Evolutionary conservation across 129 eudicot species (phyloP).

Genomic region (Arctium lappa): DNA sequence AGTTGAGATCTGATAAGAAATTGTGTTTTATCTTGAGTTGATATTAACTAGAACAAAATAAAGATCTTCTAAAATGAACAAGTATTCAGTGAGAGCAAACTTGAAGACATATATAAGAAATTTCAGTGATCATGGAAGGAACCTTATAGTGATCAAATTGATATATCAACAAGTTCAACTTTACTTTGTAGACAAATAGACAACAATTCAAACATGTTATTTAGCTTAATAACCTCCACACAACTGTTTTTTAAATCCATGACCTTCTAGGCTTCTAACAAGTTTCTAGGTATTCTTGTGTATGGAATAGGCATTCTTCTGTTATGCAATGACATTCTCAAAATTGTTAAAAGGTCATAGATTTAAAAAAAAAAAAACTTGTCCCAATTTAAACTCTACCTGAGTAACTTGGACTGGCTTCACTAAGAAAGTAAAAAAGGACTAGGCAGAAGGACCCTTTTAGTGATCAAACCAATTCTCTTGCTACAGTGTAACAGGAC

Average conservation of each 20-base stretch:
- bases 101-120: not conserved
- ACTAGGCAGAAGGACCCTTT: not conserved
- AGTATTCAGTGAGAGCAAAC: not conserved
- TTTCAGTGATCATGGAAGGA: not conserved
- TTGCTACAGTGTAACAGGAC: slow-evolving; percentile 3
- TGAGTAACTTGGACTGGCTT: not conserved
- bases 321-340: not conserved
- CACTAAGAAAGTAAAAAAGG: not conserved
- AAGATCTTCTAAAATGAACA: not conserved
- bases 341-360: not conserved
- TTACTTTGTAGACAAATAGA: not conserved
- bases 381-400: not conserved
- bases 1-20: not conserved
- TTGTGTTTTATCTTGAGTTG: not conserved
- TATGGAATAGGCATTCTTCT: not conserved
- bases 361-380: not conserved
- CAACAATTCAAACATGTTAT: not conserved
- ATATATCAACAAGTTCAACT: not conserved
- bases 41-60: not conserved
- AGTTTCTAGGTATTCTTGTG: not conserved
- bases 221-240: not conserved
- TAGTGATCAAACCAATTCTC: slow-evolving; percentile 13
- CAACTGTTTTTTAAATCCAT: not conserved
- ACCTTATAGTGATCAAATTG: not conserved
- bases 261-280: not conserved